Evolutionary conservation across 108 stramenopile genomes (phyloP).

Genomic region (Cyclotella choctawhatcheeana): DNA sequence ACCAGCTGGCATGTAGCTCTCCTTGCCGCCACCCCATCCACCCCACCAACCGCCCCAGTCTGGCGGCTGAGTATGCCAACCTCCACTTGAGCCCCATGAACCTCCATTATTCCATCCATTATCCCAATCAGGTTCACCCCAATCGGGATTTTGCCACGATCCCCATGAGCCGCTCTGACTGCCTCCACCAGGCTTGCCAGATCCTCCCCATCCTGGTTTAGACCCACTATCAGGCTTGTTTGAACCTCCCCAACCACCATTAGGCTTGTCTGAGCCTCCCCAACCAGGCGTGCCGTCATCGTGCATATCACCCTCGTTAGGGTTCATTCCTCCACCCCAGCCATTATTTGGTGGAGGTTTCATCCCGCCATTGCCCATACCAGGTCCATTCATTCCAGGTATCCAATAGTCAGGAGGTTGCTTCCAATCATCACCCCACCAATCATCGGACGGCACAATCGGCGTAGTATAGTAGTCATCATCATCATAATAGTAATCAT

Average conservation of each 20-base stretch:
- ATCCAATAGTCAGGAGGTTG: conserved; percentile 7
- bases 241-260: neutral
- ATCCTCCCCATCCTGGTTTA: neutral
- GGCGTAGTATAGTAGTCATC: too few species aligned
- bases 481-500: neutral
- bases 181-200: conserved; percentile 17
- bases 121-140: neutral
- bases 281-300: neutral
- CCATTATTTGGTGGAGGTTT: neutral
- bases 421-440: conserved; percentile 8
- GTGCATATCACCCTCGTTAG: neutral
- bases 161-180: conserved; percentile 10
- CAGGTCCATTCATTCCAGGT: conserved; percentile 16
- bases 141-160: neutral
- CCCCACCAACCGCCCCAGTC: neutral
- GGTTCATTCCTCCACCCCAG: neutral
- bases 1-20: too few species aligned
- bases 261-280: neutral
- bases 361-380: neutral
- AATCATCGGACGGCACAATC: too few species aligned
- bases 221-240: neutral
- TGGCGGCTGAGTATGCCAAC: too few species aligned
- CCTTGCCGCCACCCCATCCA: conserved; percentile 1
- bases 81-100: conserved; percentile 10
- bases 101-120: conserved; percentile 4